These are phyloP conservation scores for Pyracantha coccinea DNA, from an alignment of 331 rosid species.

Conservation along the genomic window DNA sequence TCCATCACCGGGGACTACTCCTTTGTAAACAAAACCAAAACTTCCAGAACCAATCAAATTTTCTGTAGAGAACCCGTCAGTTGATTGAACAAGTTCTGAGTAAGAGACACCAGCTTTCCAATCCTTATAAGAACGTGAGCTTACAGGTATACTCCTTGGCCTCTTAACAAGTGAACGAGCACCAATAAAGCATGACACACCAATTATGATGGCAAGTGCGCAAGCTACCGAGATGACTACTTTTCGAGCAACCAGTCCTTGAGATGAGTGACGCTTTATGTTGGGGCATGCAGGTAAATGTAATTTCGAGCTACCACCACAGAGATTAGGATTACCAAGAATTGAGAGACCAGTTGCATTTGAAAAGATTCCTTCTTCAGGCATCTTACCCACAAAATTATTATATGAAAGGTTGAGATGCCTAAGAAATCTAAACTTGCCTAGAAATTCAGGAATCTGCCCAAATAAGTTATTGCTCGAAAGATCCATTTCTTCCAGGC, in stretches of 20 bases:
- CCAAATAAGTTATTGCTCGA: neutral
- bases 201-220: neutral
- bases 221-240: neutral
- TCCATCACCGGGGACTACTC: too few relatives aligned
- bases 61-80: neutral
- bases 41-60: neutral
- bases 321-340: constrained; percentile 9
- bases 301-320: neutral
- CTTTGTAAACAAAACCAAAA: neutral
- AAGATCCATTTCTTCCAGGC: neutral
- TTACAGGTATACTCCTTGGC: neutral
- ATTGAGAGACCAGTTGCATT: neutral
- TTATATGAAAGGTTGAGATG: neutral
- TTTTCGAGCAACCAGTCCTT: neutral
- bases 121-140: neutral
- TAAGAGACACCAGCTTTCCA: neutral
- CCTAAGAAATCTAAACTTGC: neutral
- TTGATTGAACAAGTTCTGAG: neutral
- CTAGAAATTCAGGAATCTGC: neutral
- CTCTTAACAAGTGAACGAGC: neutral
- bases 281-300: neutral
- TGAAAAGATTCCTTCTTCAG: neutral
- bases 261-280: neutral
- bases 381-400: neutral
- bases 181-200: neutral